phyloP scores from a whole-genome alignment of 495 filamentous ascomycete genomes.

The Neurospora sp. region DNA sequence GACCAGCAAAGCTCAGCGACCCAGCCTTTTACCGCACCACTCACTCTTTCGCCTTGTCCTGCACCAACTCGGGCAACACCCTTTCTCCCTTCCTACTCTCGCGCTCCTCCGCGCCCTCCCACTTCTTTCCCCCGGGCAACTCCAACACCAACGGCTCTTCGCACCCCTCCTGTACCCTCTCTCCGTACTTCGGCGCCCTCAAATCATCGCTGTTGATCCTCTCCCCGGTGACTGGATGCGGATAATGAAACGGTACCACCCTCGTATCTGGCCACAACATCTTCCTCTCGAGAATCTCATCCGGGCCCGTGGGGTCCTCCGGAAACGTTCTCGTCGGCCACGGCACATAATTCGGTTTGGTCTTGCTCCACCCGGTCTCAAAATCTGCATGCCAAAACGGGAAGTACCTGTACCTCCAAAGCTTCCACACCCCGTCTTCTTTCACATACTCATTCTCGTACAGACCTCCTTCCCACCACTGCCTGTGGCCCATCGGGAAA shows the following conservation, averaged over 20 bases:
- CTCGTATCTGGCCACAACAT: slow-evolving; percentile 47
- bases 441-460: slow-evolving; percentile 54
- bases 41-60: slow-evolving; percentile 15
- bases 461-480: slow-evolving; percentile 49
- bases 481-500: slow-evolving; percentile 39
- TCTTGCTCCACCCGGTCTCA: slow-evolving; percentile 42
- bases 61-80: slow-evolving; percentile 31
- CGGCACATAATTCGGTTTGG: slow-evolving; percentile 41
- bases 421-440: slow-evolving; percentile 40
- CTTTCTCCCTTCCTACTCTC: slow-evolving; percentile 23
- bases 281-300: slow-evolving; percentile 43
- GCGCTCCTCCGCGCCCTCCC: slow-evolving; percentile 19
- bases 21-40: neutral
- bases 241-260: slow-evolving; percentile 46
- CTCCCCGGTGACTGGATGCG: slow-evolving; percentile 42
- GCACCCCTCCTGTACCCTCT: slow-evolving; percentile 20
- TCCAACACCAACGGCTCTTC: slow-evolving; percentile 31
- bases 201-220: slow-evolving; percentile 33
- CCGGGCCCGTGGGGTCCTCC: slow-evolving; percentile 39
- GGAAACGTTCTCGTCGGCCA: slow-evolving; percentile 34
- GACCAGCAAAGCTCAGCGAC: neutral
- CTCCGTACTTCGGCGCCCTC: slow-evolving; percentile 35
- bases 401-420: slow-evolving; percentile 45
- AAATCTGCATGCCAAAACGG: slow-evolving; percentile 47
- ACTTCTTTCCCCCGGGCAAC: slow-evolving; percentile 29